Conservation (phyloP, 345 rosid species). For the sweet orange (Citrus sinensis) region DVS_A1.0 CM039163.1:34433501-34434000, state of each 20-base stretch:
- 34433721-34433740: not conserved
- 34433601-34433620: not conserved
- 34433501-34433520: not conserved
- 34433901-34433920: conserved; percentile 94
- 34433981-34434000: not conserved
- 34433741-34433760: not conserved
- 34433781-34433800: not conserved
- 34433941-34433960: conserved; percentile 89
- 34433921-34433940: conserved; percentile 95
- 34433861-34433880: not conserved
- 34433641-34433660: not conserved
- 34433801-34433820: not conserved
- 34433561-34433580: not conserved
- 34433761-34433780: not conserved
- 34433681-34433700: not conserved
- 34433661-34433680: not conserved
- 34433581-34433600: not conserved
- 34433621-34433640: not conserved
- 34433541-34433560: not conserved
- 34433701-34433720: too few relatives aligned
- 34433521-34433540: not conserved
- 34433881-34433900: conserved; percentile 58
- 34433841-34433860: not conserved
- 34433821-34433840: not conserved
- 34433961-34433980: conserved; percentile 8